A percentile compares a stretch with the other conserved stretches of the same genome.
Evolutionary conservation across 495 filamentous ascomycete genomes (phyloP).

Genomic region (Letharia columbiana): DNA sequence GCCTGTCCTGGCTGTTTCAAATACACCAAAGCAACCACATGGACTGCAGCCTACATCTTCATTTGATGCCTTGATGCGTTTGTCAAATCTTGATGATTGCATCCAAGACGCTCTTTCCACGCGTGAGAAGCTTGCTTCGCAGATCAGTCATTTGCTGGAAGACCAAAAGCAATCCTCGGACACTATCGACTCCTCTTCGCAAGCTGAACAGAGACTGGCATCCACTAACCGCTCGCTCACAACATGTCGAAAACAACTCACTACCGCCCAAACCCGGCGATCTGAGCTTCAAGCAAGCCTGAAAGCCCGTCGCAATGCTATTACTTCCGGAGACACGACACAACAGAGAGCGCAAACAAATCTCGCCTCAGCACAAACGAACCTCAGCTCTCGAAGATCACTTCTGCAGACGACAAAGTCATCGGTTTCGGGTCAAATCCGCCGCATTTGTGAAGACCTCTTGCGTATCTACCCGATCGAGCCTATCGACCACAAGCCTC

Average conservation of each 20-base stretch:
- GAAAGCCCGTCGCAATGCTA: constrained; percentile 53
- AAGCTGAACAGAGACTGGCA: constrained; percentile 54
- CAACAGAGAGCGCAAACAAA: constrained; percentile 46
- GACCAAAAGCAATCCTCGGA: constrained; percentile 39
- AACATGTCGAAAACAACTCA: constrained; percentile 55
- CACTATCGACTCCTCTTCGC: constrained; percentile 44
- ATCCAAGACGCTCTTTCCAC: constrained; percentile 85
- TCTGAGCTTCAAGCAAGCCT: constrained; percentile 60
- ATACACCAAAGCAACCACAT: constrained; percentile 36
- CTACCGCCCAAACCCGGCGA: constrained; percentile 48
- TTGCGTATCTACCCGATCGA: constrained; percentile 70
- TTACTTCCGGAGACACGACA: constrained; percentile 49
- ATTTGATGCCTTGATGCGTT: constrained; percentile 82
- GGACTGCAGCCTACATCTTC: constrained; percentile 57
- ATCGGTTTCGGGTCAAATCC: constrained; percentile 67
- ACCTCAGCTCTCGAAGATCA: constrained; percentile 47
- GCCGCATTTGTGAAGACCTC: constrained; percentile 79
- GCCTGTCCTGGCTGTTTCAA: constrained; percentile 21
- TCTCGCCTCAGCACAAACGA: constrained; percentile 46
- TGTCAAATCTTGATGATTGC: constrained; percentile 84
- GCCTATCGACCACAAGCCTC: constrained; percentile 49
- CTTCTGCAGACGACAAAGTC: constrained; percentile 48
- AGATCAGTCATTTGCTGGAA: constrained; percentile 68
- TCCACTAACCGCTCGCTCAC: constrained; percentile 52
- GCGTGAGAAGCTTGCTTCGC: constrained; percentile 59